These are phyloP conservation scores for Sphaerulina musiva DNA, from an alignment of 2,329 filamentous ascomycete genomes.

Conservation along the genomic window DNA sequence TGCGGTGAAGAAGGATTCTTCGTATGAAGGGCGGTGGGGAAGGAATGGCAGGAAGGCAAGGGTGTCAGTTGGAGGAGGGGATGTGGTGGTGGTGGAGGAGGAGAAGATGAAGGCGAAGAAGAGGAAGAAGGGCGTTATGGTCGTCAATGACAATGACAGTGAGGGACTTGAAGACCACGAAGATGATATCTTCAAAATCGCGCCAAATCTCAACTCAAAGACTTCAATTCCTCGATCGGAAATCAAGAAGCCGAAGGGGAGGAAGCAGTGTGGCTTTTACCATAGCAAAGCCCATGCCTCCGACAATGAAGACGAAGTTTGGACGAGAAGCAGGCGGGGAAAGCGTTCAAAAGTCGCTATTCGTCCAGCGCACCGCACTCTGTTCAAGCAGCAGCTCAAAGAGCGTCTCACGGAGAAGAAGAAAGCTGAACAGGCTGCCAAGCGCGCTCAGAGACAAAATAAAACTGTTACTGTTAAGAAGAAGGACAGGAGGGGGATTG, in stretches of 20 bases:
- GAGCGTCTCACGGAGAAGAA: constrained; percentile 2
- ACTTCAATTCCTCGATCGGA: constrained; percentile 7
- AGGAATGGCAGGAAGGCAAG: not conserved
- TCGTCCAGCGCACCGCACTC: constrained; percentile 6
- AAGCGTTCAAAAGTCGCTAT: not conserved
- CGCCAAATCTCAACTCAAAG: constrained; percentile 15
- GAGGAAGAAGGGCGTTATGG: not conserved
- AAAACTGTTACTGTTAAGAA: not conserved
- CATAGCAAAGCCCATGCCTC: not conserved
- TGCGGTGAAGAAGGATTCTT: not conserved
- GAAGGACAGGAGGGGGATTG: not conserved
- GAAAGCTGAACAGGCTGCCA: constrained; percentile 6
- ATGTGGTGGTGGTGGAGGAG: too few species aligned
- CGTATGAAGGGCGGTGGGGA: not conserved
- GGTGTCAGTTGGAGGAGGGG: not conserved
- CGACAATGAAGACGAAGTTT: not conserved
- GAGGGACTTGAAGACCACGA: not conserved
- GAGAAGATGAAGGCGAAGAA: not conserved
- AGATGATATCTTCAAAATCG: constrained; percentile 8
- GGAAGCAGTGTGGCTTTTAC: constrained; percentile 15
- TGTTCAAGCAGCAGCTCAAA: constrained; percentile 8
- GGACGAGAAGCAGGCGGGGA: not conserved
- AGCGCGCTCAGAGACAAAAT: not conserved
- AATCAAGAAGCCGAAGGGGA: constrained; percentile 15
- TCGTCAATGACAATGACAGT: not conserved